A percentile compares a stretch with the other conserved stretches of the same genome.
Evolutionary conservation across 192 early-diverging fungal genomes (phyloP).

Genomic region (Coemansia sp.): DNA sequence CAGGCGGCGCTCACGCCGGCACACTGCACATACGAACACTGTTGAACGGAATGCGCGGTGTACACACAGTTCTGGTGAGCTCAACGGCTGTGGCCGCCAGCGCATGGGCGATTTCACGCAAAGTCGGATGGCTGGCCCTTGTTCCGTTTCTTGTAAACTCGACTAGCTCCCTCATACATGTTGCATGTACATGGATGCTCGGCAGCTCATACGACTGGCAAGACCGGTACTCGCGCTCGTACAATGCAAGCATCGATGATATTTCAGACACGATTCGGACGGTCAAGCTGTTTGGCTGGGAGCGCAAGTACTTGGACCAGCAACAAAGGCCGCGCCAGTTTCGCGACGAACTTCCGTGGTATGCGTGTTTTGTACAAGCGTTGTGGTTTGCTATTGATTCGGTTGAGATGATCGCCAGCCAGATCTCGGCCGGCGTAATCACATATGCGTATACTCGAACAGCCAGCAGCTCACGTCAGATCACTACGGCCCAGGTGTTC

Average conservation of each 20-base stretch:
- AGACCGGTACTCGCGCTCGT: background rate
- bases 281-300: slow-evolving; percentile 48
- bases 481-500: slow-evolving; percentile 27
- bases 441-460: slow-evolving; percentile 9
- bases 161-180: background rate
- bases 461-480: background rate
- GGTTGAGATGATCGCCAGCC: background rate
- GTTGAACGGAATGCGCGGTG: background rate
- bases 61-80: slow-evolving; percentile 8
- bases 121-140: slow-evolving; percentile 20
- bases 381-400: slow-evolving; percentile 14
- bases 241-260: slow-evolving; percentile 1
- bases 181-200: background rate
- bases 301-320: slow-evolving; percentile 19
- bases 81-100: slow-evolving; percentile 7
- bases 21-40: background rate
- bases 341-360: slow-evolving; percentile 22
- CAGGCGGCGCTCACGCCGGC: background rate
- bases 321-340: background rate
- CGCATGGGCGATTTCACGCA: slow-evolving; percentile 13
- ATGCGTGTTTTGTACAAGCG: slow-evolving; percentile 12
- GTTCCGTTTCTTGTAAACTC: slow-evolving; percentile 10
- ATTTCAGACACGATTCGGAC: slow-evolving; percentile 20
- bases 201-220: slow-evolving; percentile 10
- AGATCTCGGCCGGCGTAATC: slow-evolving; percentile 4